Conservation (phyloP, 176 grass and related monocot species). For the Calamus simplicifolius region DNA sequence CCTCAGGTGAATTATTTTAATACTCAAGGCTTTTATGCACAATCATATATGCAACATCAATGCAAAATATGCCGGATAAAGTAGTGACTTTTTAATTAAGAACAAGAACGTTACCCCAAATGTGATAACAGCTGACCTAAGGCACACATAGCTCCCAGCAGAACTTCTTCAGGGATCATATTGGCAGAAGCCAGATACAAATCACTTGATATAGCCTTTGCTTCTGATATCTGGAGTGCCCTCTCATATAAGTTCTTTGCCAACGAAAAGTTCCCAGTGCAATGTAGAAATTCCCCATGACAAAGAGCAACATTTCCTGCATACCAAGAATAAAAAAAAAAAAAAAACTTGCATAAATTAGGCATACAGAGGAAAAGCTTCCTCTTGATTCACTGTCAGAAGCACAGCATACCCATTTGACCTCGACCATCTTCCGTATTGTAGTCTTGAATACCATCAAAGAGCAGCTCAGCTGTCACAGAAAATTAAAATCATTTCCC, state of each 20-base stretch:
- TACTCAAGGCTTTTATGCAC: no score
- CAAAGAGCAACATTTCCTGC: slow-evolving; percentile 63
- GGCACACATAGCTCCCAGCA: slow-evolving; percentile 53
- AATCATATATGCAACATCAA: no score
- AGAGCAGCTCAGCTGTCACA: slow-evolving; percentile 48
- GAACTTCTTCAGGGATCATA: slow-evolving; percentile 72
- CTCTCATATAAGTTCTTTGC: slow-evolving; percentile 60
- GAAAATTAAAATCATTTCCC: slow-evolving; percentile 21
- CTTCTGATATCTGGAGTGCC: slow-evolving; percentile 28
- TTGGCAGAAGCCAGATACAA: slow-evolving; percentile 57
- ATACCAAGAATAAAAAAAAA: slow-evolving; percentile 2
- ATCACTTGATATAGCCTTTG: slow-evolving; percentile 22
- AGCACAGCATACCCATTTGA: slow-evolving; percentile 39
- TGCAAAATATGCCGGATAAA: no score
- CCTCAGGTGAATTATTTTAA: background rate
- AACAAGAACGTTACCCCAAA: slow-evolving; percentile 42
- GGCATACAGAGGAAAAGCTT: background rate
- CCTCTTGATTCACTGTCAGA: background rate
- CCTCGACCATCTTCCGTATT: slow-evolving; percentile 30
- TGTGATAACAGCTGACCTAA: slow-evolving; percentile 79
- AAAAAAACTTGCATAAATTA: slow-evolving; percentile 5
- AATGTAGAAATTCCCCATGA: slow-evolving; percentile 75
- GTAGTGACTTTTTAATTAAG: no score
- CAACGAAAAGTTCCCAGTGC: slow-evolving; percentile 50
- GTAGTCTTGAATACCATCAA: slow-evolving; percentile 32